Evolutionary conservation across 345 rosid genomes (phyloP), one percentile per base, ranked within the genome.

Genomic region (Syzygium oleosum): DNA sequence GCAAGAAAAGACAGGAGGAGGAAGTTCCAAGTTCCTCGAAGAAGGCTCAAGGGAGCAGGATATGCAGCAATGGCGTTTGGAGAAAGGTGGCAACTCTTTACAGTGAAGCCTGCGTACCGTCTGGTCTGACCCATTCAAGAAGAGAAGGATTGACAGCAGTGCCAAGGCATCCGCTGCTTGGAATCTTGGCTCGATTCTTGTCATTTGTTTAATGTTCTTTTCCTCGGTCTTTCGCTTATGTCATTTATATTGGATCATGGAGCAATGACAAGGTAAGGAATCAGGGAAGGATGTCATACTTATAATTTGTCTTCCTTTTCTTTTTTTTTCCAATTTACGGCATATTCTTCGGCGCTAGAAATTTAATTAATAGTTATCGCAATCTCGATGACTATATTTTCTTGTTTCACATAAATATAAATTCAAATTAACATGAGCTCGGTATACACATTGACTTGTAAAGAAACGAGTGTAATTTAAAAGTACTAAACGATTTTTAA

Each of bases 381-480:
- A 7, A 9, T 65, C 41, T 65, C 6, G 5, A 0, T 0, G 0
- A 31, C 2, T 19, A 5, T 31, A 17, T 34, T 68, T 22, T 6
- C 11, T 16, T 1, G 7, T 63, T 1, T 1, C 34, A 63, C 19
- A 63, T 3, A 14, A 63, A 63, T 3, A 29, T 65, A 22, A 65
- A 31, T 31, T 1, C 31, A 31, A 63, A 63, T 5, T 8, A 14
- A 61, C 17, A 19, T 19, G 58, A 54, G 19, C 19, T 6, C 7
- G 7, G 6, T 52, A 2, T 6, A 4, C 22, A 0, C 23, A 7
- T 13, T 49, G 52, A 3, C 61, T 56, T 34, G 23, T 34, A 34
- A 68, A 34, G 8, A 1, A 17, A 68, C 9, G 1, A 0, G 23
- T 19, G 9, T 54, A 19, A 8, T 19, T 0, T 54, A 19, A 19